These are phyloP conservation scores for Chlamydomonas incerta DNA, from an alignment of 139 green algal species.

Conservation along the genomic window DNA sequence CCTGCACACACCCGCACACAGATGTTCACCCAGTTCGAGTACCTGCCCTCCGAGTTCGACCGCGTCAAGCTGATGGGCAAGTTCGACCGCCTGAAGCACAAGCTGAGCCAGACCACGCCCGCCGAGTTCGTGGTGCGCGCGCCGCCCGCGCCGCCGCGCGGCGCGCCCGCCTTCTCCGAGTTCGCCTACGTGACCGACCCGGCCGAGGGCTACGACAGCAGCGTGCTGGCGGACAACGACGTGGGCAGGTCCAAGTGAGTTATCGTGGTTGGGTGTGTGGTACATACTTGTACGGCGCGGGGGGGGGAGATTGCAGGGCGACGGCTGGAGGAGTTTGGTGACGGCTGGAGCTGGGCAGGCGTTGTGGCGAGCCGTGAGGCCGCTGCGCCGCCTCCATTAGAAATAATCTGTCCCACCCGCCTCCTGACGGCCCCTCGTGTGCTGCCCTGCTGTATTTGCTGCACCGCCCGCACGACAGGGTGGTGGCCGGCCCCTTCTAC, in stretches of 20 bases:
- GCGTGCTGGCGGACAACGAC: not conserved
- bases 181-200: slow-evolving; percentile 44
- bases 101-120: slow-evolving; percentile 40
- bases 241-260: slow-evolving; percentile 9
- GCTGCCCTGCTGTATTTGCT: not conserved
- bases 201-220: not conserved
- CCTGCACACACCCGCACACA: not conserved
- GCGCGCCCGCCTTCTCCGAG: slow-evolving; percentile 53
- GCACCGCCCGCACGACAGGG: not conserved
- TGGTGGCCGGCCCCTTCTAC: slow-evolving; percentile 47
- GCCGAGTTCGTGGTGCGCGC: slow-evolving; percentile 51
- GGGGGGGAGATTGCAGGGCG: no score
- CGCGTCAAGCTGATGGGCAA: slow-evolving; percentile 21
- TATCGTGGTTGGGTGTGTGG: no score
- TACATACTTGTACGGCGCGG: no score
- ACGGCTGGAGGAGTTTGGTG: no score
- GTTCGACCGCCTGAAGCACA: slow-evolving; percentile 47
- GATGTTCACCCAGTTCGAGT: slow-evolving; percentile 55
- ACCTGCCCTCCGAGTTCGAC: slow-evolving; percentile 58
- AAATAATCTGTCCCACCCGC: no score
- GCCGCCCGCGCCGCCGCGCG: slow-evolving; percentile 3
- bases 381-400: no score
- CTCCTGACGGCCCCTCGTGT: not conserved
- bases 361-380: no score
- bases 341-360: no score